Evolutionary conservation across 768 basidiomycete species (phyloP), one percentile per base, ranked within the genome.

Genomic region (Amanita muscaria): DNA sequence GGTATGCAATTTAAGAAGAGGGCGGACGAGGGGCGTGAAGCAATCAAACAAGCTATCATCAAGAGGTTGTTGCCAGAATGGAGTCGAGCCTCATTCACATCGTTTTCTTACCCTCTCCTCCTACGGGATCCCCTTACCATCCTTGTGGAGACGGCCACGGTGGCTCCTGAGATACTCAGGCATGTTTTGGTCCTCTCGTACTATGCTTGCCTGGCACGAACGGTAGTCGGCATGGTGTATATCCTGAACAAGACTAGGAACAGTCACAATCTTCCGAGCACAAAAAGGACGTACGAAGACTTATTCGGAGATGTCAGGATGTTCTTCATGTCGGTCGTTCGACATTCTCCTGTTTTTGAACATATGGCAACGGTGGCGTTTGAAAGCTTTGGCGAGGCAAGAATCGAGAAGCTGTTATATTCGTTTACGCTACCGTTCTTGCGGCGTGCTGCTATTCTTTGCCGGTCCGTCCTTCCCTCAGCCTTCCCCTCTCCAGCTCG

Each of bases 391-490:
- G 85, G 90, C 41, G 88, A 90, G 55, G 81, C 80, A 3, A 72
- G 83, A 29, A 83, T 97, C 37, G 84, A 92, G 56, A 88, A 85
- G 60, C 63, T 93, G 35, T 65, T 97, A 25, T 93, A 93, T 56
- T 71, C 80, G 0, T 89, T 93, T 61, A 90, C 88, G 0, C 70
- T 97, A 0, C 93, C 92, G 3, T 97, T 96, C 70, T 76, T 98
- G 8, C 83, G 94, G 14, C 76, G 86, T 0, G 87, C 84, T 0
- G 80, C 89, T 9, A 87, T 97, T 39, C 72, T 98, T 5, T 87
- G 83, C 49, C 81, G 85, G 6, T 76, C 88, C 1, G 68, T 88
- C 31, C 68, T 83, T 33, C 80, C 88, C 2, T 64, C 69, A 5
- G 72, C 76, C 2, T 85, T 83, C 57, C 68, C 74, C 0, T 76